These are phyloP conservation scores for Leccinum ponderosum DNA, from an alignment of 1,284 basidiomycete species.

Conservation along the genomic window DNA sequence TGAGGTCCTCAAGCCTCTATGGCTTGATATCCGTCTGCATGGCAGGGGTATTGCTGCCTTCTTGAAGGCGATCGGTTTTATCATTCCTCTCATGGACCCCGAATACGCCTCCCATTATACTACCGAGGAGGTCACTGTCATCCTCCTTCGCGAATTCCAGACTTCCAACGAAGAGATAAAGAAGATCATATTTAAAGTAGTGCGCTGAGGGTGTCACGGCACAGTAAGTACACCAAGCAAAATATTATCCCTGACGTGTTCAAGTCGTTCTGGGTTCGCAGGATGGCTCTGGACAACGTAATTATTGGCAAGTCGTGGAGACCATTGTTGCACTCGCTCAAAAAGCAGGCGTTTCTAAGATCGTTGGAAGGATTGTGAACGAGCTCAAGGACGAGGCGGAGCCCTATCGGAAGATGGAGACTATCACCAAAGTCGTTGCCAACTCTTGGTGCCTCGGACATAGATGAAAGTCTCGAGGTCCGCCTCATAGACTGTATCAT, in stretches of 20 bases:
- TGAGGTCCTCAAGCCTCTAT: conserved; percentile 95
- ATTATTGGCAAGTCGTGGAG: conserved; percentile 97
- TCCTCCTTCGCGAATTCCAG: conserved; percentile 98
- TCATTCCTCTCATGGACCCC: conserved; percentile 99
- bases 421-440: conserved; percentile 94
- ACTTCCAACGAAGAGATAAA: conserved; percentile 99
- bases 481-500: conserved; percentile 98
- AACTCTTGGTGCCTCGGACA: conserved; percentile 91
- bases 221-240: conserved; percentile 82
- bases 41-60: conserved; percentile 98
- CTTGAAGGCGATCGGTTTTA: conserved; percentile 98
- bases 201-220: conserved; percentile 97
- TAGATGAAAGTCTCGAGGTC: conserved; percentile 94
- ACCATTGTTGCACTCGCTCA: conserved; percentile 98
- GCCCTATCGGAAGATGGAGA: conserved; percentile 99
- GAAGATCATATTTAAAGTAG: conserved; percentile 98
- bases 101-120: conserved; percentile 99
- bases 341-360: conserved; percentile 95
- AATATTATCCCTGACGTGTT: conserved; percentile 99
- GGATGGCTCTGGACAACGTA: conserved; percentile 96
- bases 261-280: conserved; percentile 97
- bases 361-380: conserved; percentile 93
- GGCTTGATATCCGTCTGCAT: conserved; percentile 97
- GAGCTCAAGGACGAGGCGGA: conserved; percentile 97
- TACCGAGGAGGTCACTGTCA: conserved; percentile 89